Evolutionary conservation across 257 asterid genomes (phyloP).

Genomic region (Ophiorrhiza pumila): DNA sequence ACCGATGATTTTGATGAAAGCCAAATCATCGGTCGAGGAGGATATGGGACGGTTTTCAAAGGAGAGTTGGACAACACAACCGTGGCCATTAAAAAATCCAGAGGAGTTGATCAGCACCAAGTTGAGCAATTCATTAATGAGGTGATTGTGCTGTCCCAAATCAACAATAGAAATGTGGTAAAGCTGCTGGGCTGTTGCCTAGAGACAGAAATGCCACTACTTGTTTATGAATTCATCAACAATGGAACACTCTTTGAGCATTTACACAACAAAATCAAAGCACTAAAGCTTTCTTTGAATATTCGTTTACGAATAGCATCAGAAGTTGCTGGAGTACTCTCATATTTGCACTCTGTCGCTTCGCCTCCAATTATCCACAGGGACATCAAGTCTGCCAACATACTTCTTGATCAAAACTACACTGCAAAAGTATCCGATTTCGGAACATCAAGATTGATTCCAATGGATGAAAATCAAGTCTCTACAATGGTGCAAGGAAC

Average conservation of each 20-base stretch:
- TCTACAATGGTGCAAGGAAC: too few species aligned
- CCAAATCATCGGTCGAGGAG: constrained; percentile 16
- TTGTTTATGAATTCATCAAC: too few species aligned
- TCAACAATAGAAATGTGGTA: too few species aligned
- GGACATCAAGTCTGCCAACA: too few species aligned
- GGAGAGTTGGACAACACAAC: constrained; percentile 4
- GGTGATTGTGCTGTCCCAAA: constrained; percentile 29
- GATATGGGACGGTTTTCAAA: constrained; percentile 11
- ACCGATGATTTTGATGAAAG: too few species aligned
- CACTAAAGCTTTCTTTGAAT: constrained; percentile 21
- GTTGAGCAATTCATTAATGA: constrained; percentile 34
- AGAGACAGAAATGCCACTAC: too few species aligned
- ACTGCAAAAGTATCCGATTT: too few species aligned
- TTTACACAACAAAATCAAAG: constrained; percentile 21
- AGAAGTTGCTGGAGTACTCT: constrained; percentile 30
- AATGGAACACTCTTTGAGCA: constrained; percentile 22
- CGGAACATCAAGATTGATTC: too few species aligned
- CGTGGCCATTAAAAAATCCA: constrained; percentile 11
- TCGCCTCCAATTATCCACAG: constrained; percentile 36
- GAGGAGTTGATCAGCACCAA: constrained; percentile 16
- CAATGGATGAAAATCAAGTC: too few species aligned
- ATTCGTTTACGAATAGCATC: constrained; percentile 26
- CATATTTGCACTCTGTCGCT: constrained; percentile 28
- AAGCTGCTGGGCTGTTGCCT: too few species aligned
- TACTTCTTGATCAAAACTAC: too few species aligned